Base-by-base conservation (phyloP, 257 asterid genomes). In the Nyctanthes arbortristis region DNA sequence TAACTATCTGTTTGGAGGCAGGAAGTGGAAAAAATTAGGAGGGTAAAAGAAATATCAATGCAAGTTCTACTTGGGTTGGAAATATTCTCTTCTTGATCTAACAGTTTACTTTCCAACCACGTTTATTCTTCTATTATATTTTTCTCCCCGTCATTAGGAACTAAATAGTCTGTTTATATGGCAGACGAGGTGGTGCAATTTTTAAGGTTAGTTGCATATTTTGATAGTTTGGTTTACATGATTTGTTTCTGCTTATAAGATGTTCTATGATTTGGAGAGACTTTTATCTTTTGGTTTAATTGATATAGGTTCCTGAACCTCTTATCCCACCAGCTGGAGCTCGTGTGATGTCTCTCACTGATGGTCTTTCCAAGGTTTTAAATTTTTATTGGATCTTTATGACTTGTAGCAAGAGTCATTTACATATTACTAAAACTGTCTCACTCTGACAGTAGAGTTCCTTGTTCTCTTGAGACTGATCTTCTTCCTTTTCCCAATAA, bases 301-400 rank as follows among this genome's bases (percentile, higher is more conserved):
- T 45, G 56, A 67, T 79, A 76, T 75, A 94, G 97, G 97, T 89
- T 65, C 99, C 97, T 69, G 97, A 94, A 78, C 90, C 96, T 75
- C 89, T 89, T 61, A 94, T 94, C 79, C 96, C 97, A 78, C 93
- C 99, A 61, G 77, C 93, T 74, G 97, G 97, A 81, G 99, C 99
- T 73, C 97, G 99, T 66, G 92, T 94, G 63, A 94, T 91, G 97
- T 94, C 99, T 67, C 99, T 94, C 74, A 89, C 96, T 68, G 97
- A 94, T 85, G 99, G 97, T 74, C 82, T 91, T 73, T 91, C 97
- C 73, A 94, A 94, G 99, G 99, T 93, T 76, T 65, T 73, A 43
- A 74, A 18, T 68, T 70, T 77, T 39, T 47, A 20, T 43, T 64
- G 35, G 4, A 45, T 14, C 28, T 14, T 45, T 43, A 34, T 56